Conservation (phyloP, 2,329 filamentous ascomycete species). For the Zymoseptoria passerinii region DNA sequence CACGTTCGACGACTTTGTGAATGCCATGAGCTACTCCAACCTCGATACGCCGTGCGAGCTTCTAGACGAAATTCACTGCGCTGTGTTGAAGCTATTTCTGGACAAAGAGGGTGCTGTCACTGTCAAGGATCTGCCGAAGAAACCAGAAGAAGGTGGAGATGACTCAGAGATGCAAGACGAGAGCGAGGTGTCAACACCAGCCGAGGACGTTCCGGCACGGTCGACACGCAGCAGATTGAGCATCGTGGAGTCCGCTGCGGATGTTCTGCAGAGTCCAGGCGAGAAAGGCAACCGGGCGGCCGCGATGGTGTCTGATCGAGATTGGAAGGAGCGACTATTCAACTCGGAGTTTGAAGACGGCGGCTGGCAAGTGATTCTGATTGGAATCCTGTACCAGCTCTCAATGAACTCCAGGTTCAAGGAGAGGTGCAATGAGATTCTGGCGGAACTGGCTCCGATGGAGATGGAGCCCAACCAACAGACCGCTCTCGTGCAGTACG, state of each 20-base stretch:
- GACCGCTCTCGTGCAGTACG: slow-evolving; percentile 65
- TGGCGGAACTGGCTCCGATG: slow-evolving; percentile 72
- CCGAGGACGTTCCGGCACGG: slow-evolving; percentile 65
- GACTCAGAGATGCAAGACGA: slow-evolving; percentile 60
- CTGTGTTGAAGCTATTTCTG: slow-evolving; percentile 79
- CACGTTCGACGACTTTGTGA: slow-evolving; percentile 91
- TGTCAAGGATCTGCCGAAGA: slow-evolving; percentile 54
- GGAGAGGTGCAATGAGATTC: slow-evolving; percentile 65
- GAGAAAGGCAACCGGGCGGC: slow-evolving; percentile 54
- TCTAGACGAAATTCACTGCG: slow-evolving; percentile 84
- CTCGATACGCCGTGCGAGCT: slow-evolving; percentile 71
- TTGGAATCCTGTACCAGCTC: slow-evolving; percentile 77
- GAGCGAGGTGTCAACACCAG: slow-evolving; percentile 47
- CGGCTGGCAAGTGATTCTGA: slow-evolving; percentile 84
- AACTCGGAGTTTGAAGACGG: slow-evolving; percentile 80
- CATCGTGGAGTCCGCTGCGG: slow-evolving; percentile 63
- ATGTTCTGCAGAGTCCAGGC: slow-evolving; percentile 30
- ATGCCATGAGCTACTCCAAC: slow-evolving; percentile 67
- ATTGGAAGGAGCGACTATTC: slow-evolving; percentile 78
- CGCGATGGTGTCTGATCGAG: slow-evolving; percentile 64
- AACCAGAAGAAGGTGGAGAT: slow-evolving; percentile 62
- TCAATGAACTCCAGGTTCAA: slow-evolving; percentile 66
- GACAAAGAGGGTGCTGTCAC: slow-evolving; percentile 71
- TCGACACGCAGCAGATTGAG: slow-evolving; percentile 74
- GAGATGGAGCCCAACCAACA: slow-evolving; percentile 66